Base-by-base conservation (phyloP, 108 stramenopile genomes). In the Pseudonitzschia pungens region DNA sequence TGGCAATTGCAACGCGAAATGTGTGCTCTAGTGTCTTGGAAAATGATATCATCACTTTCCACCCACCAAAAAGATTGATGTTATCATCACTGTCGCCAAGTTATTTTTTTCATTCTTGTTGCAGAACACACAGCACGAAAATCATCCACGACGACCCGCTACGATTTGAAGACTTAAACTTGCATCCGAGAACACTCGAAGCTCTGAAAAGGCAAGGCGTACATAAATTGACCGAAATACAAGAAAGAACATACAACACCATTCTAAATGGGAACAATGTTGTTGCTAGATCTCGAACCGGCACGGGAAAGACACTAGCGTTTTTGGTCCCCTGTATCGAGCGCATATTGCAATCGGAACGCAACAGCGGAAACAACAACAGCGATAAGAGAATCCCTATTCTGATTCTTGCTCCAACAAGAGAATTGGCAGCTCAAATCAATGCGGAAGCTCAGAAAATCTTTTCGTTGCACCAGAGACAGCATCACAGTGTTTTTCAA, bases 251-350 rank as follows among this genome's bases (percentile, higher is more conserved):
- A 27, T 92, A 89, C 62, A 87, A 86, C 50, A 84, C 78, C 4
- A 89, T 89, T 20, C 29, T 77, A 0, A 45, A 71, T 22, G 90
- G 90, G 11, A 70, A 75, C 26, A 86, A 98, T 82, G 77, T 98
- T 4, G 71, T 99, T 26, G 97, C 88, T 20, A 80, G 97, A 66
- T 94, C 98, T 24, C 84, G 96, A 53, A 99, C 99, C 0, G 99
- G 99, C 21, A 90, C 90, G 0, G 93, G 99, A 52, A 99, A 99
- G 86, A 99, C 99, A n/a, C 78, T 99, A 21, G 98, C 98, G 7
- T 99, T 98, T 80, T 92, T 97, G 26, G 77, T 99, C 41, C 99
- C 99, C 4, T 65, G 94, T 40, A 65, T 98, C 33, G 80, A 87
- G 62, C 52, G 83, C 41, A 16, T 22, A 40, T 40, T 84, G 12